Base-by-base conservation (phyloP, 2,329 filamentous ascomycete genomes). In the Ramichloridium luteum region DNA sequence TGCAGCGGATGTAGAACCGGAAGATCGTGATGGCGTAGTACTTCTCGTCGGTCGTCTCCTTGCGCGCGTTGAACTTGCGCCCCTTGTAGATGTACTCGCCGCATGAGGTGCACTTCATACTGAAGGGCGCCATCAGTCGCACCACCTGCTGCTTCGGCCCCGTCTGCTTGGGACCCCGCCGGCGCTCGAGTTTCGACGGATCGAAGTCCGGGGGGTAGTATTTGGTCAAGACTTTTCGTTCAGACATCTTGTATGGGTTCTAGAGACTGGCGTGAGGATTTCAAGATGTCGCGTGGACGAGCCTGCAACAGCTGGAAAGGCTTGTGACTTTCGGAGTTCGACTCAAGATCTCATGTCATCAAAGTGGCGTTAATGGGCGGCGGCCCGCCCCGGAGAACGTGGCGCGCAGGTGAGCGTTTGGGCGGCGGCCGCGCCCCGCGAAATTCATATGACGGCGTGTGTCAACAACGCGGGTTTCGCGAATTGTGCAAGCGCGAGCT, bases 41-140 rank as follows among this genome's bases (percentile, higher is more conserved):
- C 45, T 79, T 81, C 49, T 94, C 81, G 13, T 90, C 80, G 0
- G 83, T 84, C 0, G 81, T 93, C 53, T 94, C 85, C 53, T 98
- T 98, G 20, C 83, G 72, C 3, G 84, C 80, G 60, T 96, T 96
- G 69, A 96, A 96, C 51, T 94, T 96, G 38, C 86, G 74, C 0
- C 86, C 86, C 47, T 84, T 83, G 67, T 92, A 88, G 51, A 93
- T 90, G 62, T 79, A 93, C 59, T 92, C 81, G 50, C 74, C 73
- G 49, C 72, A 76, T 16, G 61, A 59, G 9, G 58, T 74, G 55
- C 81, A 86, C 51, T 77, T 77, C 75, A 86, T 83, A 31, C 70
- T 74, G 59, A 86, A 90, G 3, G 84, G 83, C 1, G 81, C 79
- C 84, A 94, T 94, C 18, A 96, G 67, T 27, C 86, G 78, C 32